Percentiles rank a stretch among this genome's conserved stretches.
Conservation (phyloP, 78 protist genomes). For the Capsaspora owczarzaki region DNA sequence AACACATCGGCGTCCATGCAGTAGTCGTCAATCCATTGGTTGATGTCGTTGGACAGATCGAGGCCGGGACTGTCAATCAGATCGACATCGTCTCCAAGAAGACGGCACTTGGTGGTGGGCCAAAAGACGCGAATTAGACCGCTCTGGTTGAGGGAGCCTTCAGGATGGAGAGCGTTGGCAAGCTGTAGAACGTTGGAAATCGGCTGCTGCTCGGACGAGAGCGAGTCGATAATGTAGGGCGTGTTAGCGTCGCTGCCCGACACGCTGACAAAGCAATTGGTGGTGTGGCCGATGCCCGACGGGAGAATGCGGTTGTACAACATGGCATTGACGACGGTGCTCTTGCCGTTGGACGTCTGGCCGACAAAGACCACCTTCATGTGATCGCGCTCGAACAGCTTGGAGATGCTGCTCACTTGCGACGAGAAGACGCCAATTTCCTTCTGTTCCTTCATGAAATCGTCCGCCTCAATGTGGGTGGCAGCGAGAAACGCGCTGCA, state of each 20-base stretch:
- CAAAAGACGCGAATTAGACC: background rate
- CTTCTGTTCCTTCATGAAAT: background rate
- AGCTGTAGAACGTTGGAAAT: background rate
- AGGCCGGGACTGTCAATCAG: conserved; percentile 26
- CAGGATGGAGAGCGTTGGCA: conserved; percentile 19
- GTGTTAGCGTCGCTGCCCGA: conserved; percentile 14
- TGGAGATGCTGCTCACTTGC: background rate
- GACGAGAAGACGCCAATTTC: background rate
- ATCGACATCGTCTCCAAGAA: conserved; percentile 21
- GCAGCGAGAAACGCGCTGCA: background rate
- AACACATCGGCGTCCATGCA: conserved; percentile 36
- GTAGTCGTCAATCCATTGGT: conserved; percentile 23
- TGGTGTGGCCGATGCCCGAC: conserved; percentile 34
- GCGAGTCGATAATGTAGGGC: background rate
- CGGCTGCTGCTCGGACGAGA: background rate
- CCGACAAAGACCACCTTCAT: conserved; percentile 57
- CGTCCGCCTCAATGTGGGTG: background rate
- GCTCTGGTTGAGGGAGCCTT: background rate
- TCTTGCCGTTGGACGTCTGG: conserved; percentile 31
- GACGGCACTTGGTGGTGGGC: conserved; percentile 4
- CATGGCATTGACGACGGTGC: conserved; percentile 32
- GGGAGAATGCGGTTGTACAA: conserved; percentile 22
- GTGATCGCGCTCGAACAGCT: conserved; percentile 5
- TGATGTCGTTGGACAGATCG: conserved; percentile 1
- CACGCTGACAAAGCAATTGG: conserved; percentile 23